These are phyloP conservation scores for Leishmania aethiopica DNA, from an alignment of 208 protist genomes.

Conservation along the genomic window DNA sequence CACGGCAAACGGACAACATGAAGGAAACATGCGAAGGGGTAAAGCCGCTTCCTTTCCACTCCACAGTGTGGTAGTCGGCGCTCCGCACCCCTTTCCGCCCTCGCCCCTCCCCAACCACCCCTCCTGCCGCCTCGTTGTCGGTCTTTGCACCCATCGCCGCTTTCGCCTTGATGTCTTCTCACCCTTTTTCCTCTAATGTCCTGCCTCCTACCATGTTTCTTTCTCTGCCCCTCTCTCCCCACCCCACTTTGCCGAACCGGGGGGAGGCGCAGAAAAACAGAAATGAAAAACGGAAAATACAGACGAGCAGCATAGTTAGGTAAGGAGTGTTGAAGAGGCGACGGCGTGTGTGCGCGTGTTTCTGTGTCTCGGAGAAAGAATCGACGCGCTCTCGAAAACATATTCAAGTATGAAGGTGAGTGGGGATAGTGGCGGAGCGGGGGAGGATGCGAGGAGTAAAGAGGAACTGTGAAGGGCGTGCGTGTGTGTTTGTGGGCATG, in stretches of 20 bases:
- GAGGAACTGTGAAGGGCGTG: background rate
- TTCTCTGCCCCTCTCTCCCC: background rate
- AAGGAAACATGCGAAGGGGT: background rate
- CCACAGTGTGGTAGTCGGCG: background rate
- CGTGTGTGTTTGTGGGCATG: background rate
- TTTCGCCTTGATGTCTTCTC: constrained; percentile 2
- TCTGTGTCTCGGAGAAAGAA: background rate
- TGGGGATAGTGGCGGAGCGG: background rate
- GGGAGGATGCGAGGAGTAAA: background rate
- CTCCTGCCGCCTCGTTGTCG: background rate
- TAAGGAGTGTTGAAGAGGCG: background rate
- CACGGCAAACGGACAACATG: background rate
- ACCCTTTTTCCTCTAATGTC: constrained; percentile 9
- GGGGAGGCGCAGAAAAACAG: background rate
- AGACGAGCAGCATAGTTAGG: background rate
- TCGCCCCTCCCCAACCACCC: background rate
- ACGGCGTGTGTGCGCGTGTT: background rate
- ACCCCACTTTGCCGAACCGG: background rate
- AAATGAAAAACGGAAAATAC: background rate
- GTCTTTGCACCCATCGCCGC: background rate
- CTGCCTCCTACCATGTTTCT: background rate
- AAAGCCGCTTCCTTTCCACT: background rate
- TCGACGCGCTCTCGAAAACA: background rate
- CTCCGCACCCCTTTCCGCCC: background rate
- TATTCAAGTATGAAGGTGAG: background rate